Conservation (phyloP, 179 eudicot genomes). For the Nepenthes alata region DNA sequence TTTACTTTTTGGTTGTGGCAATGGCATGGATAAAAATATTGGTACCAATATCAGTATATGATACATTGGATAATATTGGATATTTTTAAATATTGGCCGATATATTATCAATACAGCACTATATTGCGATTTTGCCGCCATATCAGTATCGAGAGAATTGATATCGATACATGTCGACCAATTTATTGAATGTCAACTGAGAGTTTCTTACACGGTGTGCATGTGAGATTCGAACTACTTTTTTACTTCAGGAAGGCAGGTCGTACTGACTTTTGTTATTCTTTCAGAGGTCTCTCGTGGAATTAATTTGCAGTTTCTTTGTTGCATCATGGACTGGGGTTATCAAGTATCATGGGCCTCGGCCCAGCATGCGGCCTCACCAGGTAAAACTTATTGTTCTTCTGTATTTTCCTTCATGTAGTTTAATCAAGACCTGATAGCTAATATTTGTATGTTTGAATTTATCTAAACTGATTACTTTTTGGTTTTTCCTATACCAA, state of each 20-base stretch:
- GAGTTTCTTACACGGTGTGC: too few species aligned
- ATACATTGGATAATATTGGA: too few species aligned
- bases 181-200: too few species aligned
- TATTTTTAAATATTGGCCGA: too few species aligned
- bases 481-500: not conserved
- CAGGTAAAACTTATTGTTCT: slow-evolving; percentile 33
- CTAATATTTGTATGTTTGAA: not conserved
- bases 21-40: too few species aligned
- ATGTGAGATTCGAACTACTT: too few species aligned
- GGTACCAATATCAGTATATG: too few species aligned
- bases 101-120: too few species aligned
- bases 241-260: not conserved
- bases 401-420: not conserved
- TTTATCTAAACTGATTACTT: not conserved
- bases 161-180: too few species aligned
- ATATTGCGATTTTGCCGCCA: too few species aligned
- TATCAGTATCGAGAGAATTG: too few species aligned
- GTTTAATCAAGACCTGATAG: not conserved
- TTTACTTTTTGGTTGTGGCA: too few species aligned
- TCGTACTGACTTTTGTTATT: not conserved
- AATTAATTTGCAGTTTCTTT: slow-evolving; percentile 91
- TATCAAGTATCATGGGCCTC: slow-evolving; percentile 96
- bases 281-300: slow-evolving; percentile 75
- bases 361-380: slow-evolving; percentile 85
- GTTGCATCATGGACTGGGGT: slow-evolving; percentile 99